phyloP scores from a whole-genome alignment of 192 early-diverging fungal species.

The Backusella mclennaniae region DNA sequence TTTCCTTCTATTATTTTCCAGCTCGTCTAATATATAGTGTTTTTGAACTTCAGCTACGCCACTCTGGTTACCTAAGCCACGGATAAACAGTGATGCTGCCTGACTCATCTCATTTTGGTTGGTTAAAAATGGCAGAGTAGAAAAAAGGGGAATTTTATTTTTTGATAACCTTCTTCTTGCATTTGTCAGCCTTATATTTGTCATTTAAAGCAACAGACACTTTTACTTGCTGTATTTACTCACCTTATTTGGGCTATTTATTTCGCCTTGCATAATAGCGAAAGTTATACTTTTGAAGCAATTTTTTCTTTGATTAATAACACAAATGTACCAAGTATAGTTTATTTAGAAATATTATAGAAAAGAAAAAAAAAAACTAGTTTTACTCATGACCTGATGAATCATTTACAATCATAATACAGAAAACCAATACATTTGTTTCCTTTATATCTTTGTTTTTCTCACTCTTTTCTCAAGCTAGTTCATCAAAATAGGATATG shows the following conservation, averaged over 20 bases:
- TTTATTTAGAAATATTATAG: too few species aligned
- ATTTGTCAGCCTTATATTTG: background rate
- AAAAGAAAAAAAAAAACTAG: too few species aligned
- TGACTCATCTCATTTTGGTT: slow-evolving; percentile 1
- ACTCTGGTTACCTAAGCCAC: slow-evolving; percentile 5
- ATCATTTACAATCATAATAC: too few species aligned
- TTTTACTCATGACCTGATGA: too few species aligned
- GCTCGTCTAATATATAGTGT: background rate
- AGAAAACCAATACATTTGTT: background rate
- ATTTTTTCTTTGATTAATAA: too few species aligned
- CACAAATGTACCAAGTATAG: too few species aligned
- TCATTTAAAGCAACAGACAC: too few species aligned
- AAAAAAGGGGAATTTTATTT: background rate
- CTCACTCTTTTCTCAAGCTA: background rate
- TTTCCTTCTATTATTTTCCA: background rate
- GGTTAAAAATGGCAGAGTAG: background rate
- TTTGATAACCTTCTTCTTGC: background rate
- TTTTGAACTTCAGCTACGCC: slow-evolving; percentile 1
- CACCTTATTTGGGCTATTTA: too few species aligned
- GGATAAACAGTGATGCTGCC: slow-evolving; percentile 2
- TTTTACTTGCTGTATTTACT: too few species aligned
- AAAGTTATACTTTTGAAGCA: too few species aligned
- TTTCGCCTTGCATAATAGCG: too few species aligned
- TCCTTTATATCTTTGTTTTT: background rate
- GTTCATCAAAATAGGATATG: background rate